Evolutionary conservation across 2,329 filamentous ascomycete species (phyloP).

Genomic region (Paecilomyces sp.): DNA sequence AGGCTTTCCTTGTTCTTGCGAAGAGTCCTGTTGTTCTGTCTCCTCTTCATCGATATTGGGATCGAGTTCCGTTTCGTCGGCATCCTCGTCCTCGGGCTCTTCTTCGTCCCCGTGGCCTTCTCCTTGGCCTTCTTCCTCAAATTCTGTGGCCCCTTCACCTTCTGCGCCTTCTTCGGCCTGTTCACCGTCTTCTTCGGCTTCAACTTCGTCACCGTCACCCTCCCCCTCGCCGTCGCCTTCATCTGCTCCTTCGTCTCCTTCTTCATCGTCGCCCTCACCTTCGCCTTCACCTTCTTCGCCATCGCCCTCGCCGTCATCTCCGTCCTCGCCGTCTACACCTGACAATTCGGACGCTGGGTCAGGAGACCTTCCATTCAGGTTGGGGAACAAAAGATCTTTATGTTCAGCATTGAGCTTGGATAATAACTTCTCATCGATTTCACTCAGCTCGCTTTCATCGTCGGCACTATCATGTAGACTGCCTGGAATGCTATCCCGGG

Average conservation of each 20-base stretch:
- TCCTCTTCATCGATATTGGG: conserved; percentile 8
- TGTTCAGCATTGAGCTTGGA: conserved; percentile 17
- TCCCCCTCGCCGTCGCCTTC: conserved; percentile 8
- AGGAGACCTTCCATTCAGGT: conserved; percentile 13
- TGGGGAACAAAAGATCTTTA: conserved; percentile 14
- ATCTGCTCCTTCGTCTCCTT: conserved; percentile 2
- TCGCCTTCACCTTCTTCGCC: conserved; percentile 3
- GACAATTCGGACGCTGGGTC: conserved; percentile 21
- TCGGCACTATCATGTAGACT: conserved; percentile 61
- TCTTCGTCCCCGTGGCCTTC: conserved; percentile 1
- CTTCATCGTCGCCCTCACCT: conserved; percentile 10
- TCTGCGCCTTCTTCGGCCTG: conserved; percentile 1
- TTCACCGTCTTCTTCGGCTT: conserved; percentile 4
- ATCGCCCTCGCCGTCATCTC: conserved; percentile 11
- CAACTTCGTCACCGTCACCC: conserved; percentile 4
- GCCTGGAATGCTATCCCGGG: conserved; percentile 47
- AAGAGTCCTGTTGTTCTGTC: neutral
- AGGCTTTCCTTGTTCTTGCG: neutral
- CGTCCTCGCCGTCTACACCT: conserved; percentile 11
- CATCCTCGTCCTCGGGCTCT: conserved; percentile 7
- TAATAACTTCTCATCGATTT: conserved; percentile 41
- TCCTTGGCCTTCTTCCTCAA: neutral
- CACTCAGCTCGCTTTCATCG: conserved; percentile 63
- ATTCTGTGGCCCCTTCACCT: conserved; percentile 2
- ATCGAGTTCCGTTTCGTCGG: conserved; percentile 10